Evolutionary conservation across 2,329 filamentous ascomycete genomes (phyloP), one percentile per base, ranked within the genome.

Genomic region (Pyrenochaeta sp.): DNA sequence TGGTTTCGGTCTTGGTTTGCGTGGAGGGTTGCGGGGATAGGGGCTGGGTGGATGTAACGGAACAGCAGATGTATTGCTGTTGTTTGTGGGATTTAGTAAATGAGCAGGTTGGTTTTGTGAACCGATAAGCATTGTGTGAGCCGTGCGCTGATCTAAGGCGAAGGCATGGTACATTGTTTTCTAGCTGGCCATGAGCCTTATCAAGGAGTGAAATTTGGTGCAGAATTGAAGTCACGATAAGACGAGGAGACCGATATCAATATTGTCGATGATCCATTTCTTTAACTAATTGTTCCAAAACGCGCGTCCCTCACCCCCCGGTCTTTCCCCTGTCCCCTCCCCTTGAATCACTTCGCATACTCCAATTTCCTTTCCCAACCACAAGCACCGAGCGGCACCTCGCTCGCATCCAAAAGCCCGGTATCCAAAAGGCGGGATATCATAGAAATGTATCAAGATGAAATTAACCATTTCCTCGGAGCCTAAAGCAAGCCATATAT

Each of bases 361-460:
- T 22, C 3, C 45, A 34, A 13, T 12, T 30, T 34, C 15, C 13
- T 25, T 40, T 46, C 53, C n/a, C 24, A 44, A 45, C 43, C 19
- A 52, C 19, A 44, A 52, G 8, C 27, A 50, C 12, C 43, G 47
- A 49, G 36, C 54, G 27, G 52, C 32, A 25, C 13, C 46, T 39
- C 42, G 28, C 39, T 36, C 19, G 43, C 50, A 56, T 52, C 43
- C 50, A 51, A 19, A 44, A 51, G 48, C 34, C 51, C 53, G 27
- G 12, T 44, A 52, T 58, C 50, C 55, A 55, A 58, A 57, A 58
- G 19, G 45, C 43, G 43, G 52, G 56, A 60, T 56, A 60, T 62
- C 54, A 54, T 60, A 63, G 60, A 65, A 68, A 61, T 56, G 42
- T 59, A 58, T 62, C 58, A 59, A 61, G 39, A 58, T 52, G 43